Evolutionary conservation across 2,329 filamentous ascomycete genomes (phyloP).

Genomic region (Byssoonygena ceratinophila): DNA sequence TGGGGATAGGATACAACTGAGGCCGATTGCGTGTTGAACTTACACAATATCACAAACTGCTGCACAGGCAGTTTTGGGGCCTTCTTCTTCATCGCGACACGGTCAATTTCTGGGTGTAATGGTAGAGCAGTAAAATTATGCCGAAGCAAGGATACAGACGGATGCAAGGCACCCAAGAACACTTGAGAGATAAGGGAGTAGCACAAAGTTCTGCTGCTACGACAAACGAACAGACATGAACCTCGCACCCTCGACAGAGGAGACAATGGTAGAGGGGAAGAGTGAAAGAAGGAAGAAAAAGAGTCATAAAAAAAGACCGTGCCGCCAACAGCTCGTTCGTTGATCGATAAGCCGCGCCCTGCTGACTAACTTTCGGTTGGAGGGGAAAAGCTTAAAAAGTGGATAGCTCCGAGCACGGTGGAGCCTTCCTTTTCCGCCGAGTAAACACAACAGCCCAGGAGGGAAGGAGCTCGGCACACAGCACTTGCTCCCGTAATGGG

Average conservation of each 20-base stretch:
- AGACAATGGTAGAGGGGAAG: no score
- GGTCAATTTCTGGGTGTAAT: neutral
- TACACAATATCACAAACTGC: conserved; percentile 71
- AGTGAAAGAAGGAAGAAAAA: no score
- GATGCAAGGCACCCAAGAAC: neutral
- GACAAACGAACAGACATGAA: neutral
- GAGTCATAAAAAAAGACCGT: no score
- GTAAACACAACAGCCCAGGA: neutral
- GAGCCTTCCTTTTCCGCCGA: conserved; percentile 1
- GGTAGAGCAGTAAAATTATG: neutral
- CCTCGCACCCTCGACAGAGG: neutral
- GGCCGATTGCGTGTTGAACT: conserved; percentile 19
- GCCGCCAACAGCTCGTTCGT: no score
- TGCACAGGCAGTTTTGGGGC: conserved; percentile 55
- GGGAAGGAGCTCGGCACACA: neutral
- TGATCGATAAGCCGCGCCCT: neutral
- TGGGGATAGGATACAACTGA: neutral
- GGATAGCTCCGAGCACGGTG: neutral
- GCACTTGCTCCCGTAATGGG: no score
- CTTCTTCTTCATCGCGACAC: neutral
- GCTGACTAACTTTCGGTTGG: conserved; percentile 1
- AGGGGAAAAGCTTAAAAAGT: neutral
- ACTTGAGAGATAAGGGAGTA: neutral
- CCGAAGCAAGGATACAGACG: neutral
- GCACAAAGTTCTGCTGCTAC: neutral